Conservation (phyloP, 2,329 filamentous ascomycete species). For the Xylariaceae sp. region DNA sequence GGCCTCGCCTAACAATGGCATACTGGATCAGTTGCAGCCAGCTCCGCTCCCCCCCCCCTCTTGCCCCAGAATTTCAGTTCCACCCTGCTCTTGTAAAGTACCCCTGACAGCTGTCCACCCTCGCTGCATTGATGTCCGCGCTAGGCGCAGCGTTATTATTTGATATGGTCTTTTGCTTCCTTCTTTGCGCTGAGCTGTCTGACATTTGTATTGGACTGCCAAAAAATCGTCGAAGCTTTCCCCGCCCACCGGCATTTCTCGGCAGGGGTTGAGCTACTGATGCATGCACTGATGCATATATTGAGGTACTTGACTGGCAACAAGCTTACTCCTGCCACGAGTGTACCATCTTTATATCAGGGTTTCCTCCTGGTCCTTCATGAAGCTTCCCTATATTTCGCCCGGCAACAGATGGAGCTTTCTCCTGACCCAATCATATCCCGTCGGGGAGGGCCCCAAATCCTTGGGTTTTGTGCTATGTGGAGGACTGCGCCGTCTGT, state of each 20-base stretch:
- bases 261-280: constrained; percentile 13
- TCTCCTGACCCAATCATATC: constrained; percentile 10
- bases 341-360: neutral
- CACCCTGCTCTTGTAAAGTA: no score
- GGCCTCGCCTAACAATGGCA: no score
- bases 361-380: constrained; percentile 1
- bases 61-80: no score
- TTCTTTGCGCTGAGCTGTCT: no score
- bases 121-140: constrained; percentile 4
- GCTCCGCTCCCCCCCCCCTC: no score
- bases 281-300: constrained; percentile 14
- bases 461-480: constrained; percentile 11
- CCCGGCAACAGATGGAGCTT: constrained; percentile 1
- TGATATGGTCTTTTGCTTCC: no score
- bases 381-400: constrained; percentile 4
- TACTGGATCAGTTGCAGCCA: no score
- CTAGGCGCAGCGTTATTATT: constrained; percentile 11
- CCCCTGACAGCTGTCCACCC: constrained; percentile 2
- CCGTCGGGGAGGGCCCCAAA: no score
- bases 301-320: constrained; percentile 7
- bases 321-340: neutral
- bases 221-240: neutral
- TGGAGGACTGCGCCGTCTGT: constrained; percentile 1
- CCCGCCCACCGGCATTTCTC: constrained; percentile 14
- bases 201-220: no score